phyloP scores from a whole-genome alignment of 2,329 filamentous ascomycete species.

The Setomelanomma holmii region DNA sequence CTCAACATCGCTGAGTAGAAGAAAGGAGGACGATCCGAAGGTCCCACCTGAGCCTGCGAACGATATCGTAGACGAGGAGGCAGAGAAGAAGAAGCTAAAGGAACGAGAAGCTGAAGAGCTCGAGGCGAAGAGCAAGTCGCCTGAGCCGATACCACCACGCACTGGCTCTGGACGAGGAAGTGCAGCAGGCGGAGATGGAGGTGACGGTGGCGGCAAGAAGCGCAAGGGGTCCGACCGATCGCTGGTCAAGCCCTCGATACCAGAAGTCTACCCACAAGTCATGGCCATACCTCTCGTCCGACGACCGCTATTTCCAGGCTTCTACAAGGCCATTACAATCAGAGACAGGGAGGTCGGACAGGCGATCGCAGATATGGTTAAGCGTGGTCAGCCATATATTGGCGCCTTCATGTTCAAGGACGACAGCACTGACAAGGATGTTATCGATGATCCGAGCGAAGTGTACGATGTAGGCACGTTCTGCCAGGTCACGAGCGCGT shows the following conservation, averaged over 20 bases:
- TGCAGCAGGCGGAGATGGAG: conserved; percentile 63
- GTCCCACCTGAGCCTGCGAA: conserved; percentile 54
- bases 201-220: conserved; percentile 69
- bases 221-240: conserved; percentile 77
- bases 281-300: conserved; percentile 97
- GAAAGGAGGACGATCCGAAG: conserved; percentile 65
- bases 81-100: conserved; percentile 52
- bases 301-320: conserved; percentile 92
- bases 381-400: conserved; percentile 95
- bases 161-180: conserved; percentile 65
- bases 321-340: conserved; percentile 98
- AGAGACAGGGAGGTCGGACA: conserved; percentile 88
- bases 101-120: conserved; percentile 51
- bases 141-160: conserved; percentile 60
- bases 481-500: conserved; percentile 95
- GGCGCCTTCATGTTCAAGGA: conserved; percentile 98
- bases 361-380: conserved; percentile 95
- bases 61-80: conserved; percentile 47
- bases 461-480: conserved; percentile 97
- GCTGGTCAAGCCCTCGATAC: conserved; percentile 85
- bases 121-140: conserved; percentile 56
- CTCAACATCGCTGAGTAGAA: conserved; percentile 54
- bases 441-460: conserved; percentile 88
- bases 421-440: conserved; percentile 89
- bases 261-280: conserved; percentile 95